Base-by-base conservation (phyloP, 306 rosid species). In the Dicorynia guianensis region DNA sequence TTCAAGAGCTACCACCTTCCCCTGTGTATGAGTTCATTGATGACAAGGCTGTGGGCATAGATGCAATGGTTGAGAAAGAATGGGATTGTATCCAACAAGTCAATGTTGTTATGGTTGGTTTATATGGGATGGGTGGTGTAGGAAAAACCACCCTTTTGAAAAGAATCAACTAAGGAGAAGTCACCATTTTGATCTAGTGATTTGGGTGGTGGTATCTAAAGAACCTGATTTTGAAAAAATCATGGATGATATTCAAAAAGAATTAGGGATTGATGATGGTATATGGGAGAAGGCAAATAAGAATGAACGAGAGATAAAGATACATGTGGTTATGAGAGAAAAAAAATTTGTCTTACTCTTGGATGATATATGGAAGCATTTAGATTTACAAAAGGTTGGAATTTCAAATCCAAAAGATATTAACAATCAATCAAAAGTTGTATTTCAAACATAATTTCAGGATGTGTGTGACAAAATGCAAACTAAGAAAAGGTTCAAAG, bases 311-410 rank as follows among this genome's bases (percentile, higher is more conserved):
- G 30, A 40, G 8, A 1, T 1, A 7, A 15, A 5, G 4, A 61
- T 74, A 34, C 19, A 18, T 11, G 3, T 20, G 3, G 4, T 18
- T 3, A 0, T 74, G 63, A 39, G 52, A 11, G 39, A 2, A 14
- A 52, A 59, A 35, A 77, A 48, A 20, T 77, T 77, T 49, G 67
- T 69, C 5, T 5, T 77, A 6, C 50, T 68, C 0, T 59, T 77
- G 35, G 81, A 77, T 50, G 81, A 77, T 35, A 9, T 77, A 49
- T 72, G 64, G 79, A 33, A 18, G 13, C 33, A 47, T 17, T 5
- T 75, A 17, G 79, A 75, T 50, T 50, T 75, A 6, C 46, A 18
- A 12, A 76, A 50, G 61, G 58, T 52, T 0, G 74, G 80, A 15
- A 11, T 36, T 13, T 10, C 69, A 8, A 6, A 5, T 44, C 11